Base-by-base conservation (phyloP, 257 asterid genomes). In the Penstemon eatonii region DNA sequence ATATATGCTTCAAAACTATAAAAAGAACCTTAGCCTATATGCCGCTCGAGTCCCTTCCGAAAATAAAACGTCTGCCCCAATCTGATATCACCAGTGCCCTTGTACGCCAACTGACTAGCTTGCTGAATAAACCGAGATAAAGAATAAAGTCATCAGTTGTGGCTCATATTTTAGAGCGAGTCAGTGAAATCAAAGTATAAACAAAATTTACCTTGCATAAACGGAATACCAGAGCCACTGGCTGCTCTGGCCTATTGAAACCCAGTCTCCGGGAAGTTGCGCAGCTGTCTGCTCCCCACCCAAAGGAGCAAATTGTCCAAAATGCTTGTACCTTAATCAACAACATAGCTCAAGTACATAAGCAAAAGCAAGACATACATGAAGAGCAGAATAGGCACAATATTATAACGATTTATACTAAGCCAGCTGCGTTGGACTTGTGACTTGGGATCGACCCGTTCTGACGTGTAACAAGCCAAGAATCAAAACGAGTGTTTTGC, bases 161-260 rank as follows among this genome's bases (percentile, higher is more conserved):
- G 36, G 49, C 40, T 37, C 12, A 56, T 37, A 11, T 8, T 59
- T 38, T 25, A 59, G 49, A 39, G 65, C 5, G 13, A 12, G 33
- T 25, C 33, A 39, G 8, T 5, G 39, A 37, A 13, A 19, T 41
- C 41, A 53, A 4, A 58, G 42, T 49, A 46, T 45, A 18, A 18
- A 63, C 15, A 72, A 8, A 63, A 54, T 76, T 7, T 25, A 92
- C 98, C 95, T 92, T 10, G 99, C 97, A 56, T 93, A 93, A 25
- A 93, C 91, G 57, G 99, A 93, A 72, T 93, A 90, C 99, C 99
- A 93, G 19, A 93, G 96, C 99, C 99, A 93, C 79, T 93, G 99
- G 54, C 77, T 49, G 82, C 99, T 90, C 19, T 76, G 88, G 45
- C 97, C 99, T 74, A 93, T 90, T 63, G 99, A 93, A 68, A 93